Evolutionary conservation across 164 flowering plant species (phyloP).

Genomic region (Vitis rupestris): DNA sequence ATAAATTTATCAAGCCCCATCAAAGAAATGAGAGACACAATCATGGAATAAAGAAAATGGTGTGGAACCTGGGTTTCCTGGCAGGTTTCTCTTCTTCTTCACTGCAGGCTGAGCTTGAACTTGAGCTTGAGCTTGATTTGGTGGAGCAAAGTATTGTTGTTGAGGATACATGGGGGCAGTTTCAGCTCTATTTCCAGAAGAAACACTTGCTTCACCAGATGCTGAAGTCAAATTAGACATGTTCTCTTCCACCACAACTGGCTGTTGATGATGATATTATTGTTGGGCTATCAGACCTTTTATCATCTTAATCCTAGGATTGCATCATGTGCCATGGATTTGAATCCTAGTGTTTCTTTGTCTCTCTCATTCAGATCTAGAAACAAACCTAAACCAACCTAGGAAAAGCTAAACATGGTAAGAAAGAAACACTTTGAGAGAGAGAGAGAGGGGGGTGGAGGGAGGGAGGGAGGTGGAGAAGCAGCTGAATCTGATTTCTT

Average conservation of each 20-base stretch:
- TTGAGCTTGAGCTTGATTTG: slow-evolving; percentile 27
- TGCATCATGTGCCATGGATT: slow-evolving; percentile 23
- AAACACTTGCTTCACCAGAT: slow-evolving; percentile 65
- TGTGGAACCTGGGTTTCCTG: slow-evolving; percentile 76
- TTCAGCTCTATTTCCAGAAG: slow-evolving; percentile 52
- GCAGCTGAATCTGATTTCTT: slow-evolving; percentile 1
- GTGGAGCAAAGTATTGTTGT: slow-evolving; percentile 30
- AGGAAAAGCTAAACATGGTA: background rate
- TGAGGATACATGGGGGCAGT: slow-evolving; percentile 25
- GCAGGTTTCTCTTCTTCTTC: slow-evolving; percentile 78
- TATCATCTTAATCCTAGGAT: slow-evolving; percentile 33
- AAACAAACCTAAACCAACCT: slow-evolving; percentile 18
- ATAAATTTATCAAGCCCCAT: background rate
- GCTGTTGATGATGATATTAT: slow-evolving; percentile 26
- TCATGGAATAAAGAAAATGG: background rate
- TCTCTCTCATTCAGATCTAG: slow-evolving; percentile 17
- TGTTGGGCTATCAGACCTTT: slow-evolving; percentile 37
- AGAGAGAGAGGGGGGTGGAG: no score
- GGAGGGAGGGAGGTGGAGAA: no score
- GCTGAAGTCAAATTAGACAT: slow-evolving; percentile 84
- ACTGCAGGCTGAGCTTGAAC: slow-evolving; percentile 19
- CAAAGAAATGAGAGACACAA: background rate
- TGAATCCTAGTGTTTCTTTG: background rate
- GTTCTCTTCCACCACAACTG: slow-evolving; percentile 50
- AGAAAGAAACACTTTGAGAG: background rate